Percentiles rank a stretch among this genome's conserved stretches.
phyloP scores from a whole-genome alignment of 148 eudicot species.

The Oxyria digyna region DNA sequence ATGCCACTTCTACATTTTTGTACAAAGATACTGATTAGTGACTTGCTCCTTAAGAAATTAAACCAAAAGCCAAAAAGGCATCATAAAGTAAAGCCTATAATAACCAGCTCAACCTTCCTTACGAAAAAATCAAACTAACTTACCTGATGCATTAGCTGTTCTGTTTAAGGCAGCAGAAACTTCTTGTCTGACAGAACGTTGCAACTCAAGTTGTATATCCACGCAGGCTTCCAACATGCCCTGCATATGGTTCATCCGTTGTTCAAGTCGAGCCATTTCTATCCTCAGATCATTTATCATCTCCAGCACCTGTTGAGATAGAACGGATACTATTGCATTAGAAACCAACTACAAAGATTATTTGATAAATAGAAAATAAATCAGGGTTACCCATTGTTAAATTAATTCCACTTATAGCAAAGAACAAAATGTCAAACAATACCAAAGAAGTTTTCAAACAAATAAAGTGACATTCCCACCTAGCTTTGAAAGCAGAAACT shows the following conservation, averaged over 20 bases:
- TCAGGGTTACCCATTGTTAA: not conserved
- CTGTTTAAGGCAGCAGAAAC: constrained; percentile 76
- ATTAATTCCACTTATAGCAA: not conserved
- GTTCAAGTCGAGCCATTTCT: constrained; percentile 79
- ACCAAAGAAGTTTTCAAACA: not conserved
- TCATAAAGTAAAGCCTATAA: not conserved
- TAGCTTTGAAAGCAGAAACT: not conserved
- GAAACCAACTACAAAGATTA: not conserved
- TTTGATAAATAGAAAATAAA: not conserved
- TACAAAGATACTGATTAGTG: not conserved
- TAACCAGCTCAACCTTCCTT: not conserved
- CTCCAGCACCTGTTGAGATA: constrained; percentile 60
- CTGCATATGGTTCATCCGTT: constrained; percentile 82
- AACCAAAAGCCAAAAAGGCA: not conserved
- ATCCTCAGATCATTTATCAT: constrained; percentile 64
- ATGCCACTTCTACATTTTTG: no score
- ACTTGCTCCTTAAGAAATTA: not conserved
- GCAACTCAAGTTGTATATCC: constrained; percentile 91
- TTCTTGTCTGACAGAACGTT: constrained; percentile 61
- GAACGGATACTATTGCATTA: not conserved
- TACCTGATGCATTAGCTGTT: constrained; percentile 32
- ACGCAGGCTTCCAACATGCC: constrained; percentile 87
- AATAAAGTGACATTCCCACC: not conserved
- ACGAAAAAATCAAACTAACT: not conserved
- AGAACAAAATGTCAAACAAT: not conserved